Percentiles rank a stretch among this genome's conserved stretches.
Conservation (phyloP, 2,329 filamentous ascomycete species). For the Fusarium sarcochroum region DNA sequence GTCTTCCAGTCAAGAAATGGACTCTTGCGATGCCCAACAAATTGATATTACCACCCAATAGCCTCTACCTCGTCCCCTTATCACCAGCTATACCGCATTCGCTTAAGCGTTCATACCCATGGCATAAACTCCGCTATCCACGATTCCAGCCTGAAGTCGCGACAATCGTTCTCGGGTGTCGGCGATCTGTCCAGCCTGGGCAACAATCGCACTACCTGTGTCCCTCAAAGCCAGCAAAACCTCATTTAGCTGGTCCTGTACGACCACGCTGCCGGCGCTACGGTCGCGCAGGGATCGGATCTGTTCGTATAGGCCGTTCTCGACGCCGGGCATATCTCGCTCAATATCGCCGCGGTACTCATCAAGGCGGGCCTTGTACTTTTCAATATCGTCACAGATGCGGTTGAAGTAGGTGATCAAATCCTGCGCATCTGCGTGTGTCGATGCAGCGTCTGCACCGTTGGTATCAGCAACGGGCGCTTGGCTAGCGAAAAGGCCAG, state of each 20-base stretch:
- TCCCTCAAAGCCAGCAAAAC: conserved; percentile 57
- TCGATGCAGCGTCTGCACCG: conserved; percentile 53
- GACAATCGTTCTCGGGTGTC: conserved; percentile 60
- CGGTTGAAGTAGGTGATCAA: conserved; percentile 63
- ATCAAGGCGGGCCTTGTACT: conserved; percentile 60
- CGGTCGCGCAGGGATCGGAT: conserved; percentile 56
- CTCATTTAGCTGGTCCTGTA: conserved; percentile 58
- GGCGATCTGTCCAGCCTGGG: conserved; percentile 59
- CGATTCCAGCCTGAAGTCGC: conserved; percentile 58
- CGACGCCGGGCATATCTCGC: conserved; percentile 63
- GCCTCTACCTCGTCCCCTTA: conserved; percentile 2
- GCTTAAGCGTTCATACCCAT: conserved; percentile 51
- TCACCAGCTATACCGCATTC: background rate
- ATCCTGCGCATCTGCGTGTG: conserved; percentile 58
- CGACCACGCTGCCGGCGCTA: conserved; percentile 49
- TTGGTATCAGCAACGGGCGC: conserved; percentile 48
- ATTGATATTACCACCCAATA: conserved; percentile 28
- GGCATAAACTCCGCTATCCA: conserved; percentile 55
- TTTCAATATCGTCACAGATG: conserved; percentile 59
- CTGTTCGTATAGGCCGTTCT: conserved; percentile 62
- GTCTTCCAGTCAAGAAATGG: conserved; percentile 10
- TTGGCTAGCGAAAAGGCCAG: conserved; percentile 59
- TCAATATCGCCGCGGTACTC: conserved; percentile 63
- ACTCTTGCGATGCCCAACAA: conserved; percentile 28
- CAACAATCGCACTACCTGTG: conserved; percentile 58